A percentile compares a stretch with the other conserved stretches of the same genome.
Evolutionary conservation across 169 alveolate species (phyloP).

Genomic region (Cryptosporidium xiaoi): DNA sequence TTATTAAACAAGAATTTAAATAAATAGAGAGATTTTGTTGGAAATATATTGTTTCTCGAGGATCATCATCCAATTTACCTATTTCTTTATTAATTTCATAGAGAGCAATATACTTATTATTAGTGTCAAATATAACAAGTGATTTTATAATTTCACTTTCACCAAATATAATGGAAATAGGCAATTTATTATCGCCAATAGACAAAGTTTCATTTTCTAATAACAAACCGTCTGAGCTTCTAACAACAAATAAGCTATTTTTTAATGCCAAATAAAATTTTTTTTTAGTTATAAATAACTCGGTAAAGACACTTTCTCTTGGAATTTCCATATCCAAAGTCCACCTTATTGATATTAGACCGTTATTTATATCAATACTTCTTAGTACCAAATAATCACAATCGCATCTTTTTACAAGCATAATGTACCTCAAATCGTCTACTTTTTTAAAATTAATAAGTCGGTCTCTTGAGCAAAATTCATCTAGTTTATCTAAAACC

Average conservation of each 20-base stretch:
- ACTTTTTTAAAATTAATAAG: conserved; percentile 9
- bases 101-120: not conserved
- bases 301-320: not conserved
- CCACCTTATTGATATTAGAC: conserved; percentile 4
- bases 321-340: conserved; percentile 11
- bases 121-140: not conserved
- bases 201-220: not conserved
- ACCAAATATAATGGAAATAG: not conserved
- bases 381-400: not conserved
- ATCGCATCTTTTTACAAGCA: conserved; percentile 10
- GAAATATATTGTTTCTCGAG: not conserved
- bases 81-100: not conserved
- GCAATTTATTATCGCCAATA: not conserved
- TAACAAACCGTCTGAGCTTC: conserved; percentile 15
- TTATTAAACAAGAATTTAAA: conserved; percentile 18
- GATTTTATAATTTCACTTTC: not conserved
- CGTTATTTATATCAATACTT: not conserved
- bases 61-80: not conserved
- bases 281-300: not conserved
- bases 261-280: not conserved
- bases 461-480: conserved; percentile 21
- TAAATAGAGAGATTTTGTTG: conserved; percentile 4
- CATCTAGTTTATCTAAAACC: conserved; percentile 15
- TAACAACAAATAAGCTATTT: conserved; percentile 4
- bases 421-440: not conserved